Conservation (phyloP, 768 basidiomycete genomes). For the Ephemerocybe angulata region DNA sequence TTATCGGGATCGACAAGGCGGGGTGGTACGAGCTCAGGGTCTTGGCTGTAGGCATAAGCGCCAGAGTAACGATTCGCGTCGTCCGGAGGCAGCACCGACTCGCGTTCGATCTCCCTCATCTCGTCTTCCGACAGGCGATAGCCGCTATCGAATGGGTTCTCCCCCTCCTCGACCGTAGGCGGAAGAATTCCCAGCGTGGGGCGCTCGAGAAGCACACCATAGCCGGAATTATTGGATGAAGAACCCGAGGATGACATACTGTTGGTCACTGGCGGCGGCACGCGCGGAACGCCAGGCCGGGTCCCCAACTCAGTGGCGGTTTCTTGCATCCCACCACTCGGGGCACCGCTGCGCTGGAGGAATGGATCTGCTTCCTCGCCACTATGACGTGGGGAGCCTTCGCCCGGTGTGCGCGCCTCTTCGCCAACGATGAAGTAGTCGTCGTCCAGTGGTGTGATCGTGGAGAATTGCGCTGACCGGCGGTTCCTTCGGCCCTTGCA, state of each 20-base stretch:
- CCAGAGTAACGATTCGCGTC: conserved; percentile 25
- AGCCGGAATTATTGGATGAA: conserved; percentile 42
- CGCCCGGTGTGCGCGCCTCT: conserved; percentile 43
- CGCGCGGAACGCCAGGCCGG: conserved; percentile 18
- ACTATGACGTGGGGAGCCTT: conserved; percentile 65
- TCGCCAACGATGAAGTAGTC: conserved; percentile 38
- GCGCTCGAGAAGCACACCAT: conserved; percentile 39
- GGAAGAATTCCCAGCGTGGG: conserved; percentile 38
- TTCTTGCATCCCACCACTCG: conserved; percentile 6
- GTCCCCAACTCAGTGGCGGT: conserved; percentile 20
- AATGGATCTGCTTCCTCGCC: conserved; percentile 71
- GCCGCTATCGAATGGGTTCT: conserved; percentile 29
- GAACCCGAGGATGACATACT: conserved; percentile 40
- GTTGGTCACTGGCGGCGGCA: conserved; percentile 36
- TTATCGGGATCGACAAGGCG: conserved; percentile 32
- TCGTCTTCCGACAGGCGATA: conserved; percentile 33
- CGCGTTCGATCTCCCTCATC: conserved; percentile 34
- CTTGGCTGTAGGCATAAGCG: conserved; percentile 27
- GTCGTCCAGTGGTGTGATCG: conserved; percentile 32
- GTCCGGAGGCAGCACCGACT: conserved; percentile 27
- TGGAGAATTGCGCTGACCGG: conserved; percentile 26
- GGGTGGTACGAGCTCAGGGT: conserved; percentile 25
- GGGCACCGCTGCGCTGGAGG: conserved; percentile 36
- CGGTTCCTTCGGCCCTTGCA: conserved; percentile 45
- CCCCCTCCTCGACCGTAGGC: conserved; percentile 27